Base-by-base conservation (phyloP, 2,329 filamentous ascomycete species). In the Helotiales sp. region DNA sequence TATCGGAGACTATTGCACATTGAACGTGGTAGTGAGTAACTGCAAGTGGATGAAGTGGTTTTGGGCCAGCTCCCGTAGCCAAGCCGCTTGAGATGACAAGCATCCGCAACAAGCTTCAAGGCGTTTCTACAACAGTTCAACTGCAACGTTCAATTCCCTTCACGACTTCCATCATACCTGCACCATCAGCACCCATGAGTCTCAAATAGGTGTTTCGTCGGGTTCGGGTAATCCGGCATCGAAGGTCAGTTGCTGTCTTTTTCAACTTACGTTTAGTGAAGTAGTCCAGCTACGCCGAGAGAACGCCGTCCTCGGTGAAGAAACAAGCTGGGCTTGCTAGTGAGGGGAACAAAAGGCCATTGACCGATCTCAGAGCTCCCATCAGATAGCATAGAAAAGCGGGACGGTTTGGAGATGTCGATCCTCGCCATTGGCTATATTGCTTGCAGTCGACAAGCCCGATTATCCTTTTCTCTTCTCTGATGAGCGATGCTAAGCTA, bases 241-340 rank as follows among this genome's bases (percentile, higher is more conserved):
- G n/a, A n/a, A n/a, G n/a, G n/a, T n/a, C n/a, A n/a, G n/a, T 45
- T 20, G 17, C 6, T 20, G 17, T 20, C 4, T n/a, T 45, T 20
- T 2, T n/a, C 17, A 4, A 15, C 40, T 43, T 43, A 4, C 17
- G 4, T 4, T 43, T n/a, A n/a, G 6, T 28, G 26, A 30, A 20
- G 55, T n/a, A 28, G 11, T 26, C 55, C 24, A 28, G 11, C 37
- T 43, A 20, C 37, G 34, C 15, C 34, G 37, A 45, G 17, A 10
- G 22, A 11, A 22, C 34, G 24, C 55, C 22, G 40, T 50, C 30
- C 45, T 61, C 59, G 30, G 59, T 26, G 59, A 52, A n/a, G 2
- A 52, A 32, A 61, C 59, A 43, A 61, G 40, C 57, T 30, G 28
- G 45, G 20, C n/a, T 24, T 37, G 30, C 47, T 61, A 50, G 43